Conservation (phyloP, 1,139 yeast species). For the Kazachstania sp. region DNA sequence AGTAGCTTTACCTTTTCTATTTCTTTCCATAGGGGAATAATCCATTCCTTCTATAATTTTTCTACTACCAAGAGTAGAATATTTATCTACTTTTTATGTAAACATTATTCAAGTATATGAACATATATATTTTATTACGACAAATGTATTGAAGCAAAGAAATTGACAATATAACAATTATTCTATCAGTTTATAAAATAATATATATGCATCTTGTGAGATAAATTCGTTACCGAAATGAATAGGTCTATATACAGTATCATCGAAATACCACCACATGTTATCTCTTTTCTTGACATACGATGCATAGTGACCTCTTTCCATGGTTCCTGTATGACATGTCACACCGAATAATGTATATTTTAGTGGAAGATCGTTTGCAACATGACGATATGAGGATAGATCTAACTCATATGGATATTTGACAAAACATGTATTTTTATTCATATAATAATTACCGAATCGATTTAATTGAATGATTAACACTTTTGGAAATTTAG, state of each 20-base stretch:
- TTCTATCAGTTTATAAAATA: constrained; percentile 42
- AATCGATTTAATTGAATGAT: constrained; percentile 76
- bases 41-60: too few species aligned
- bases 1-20: too few species aligned
- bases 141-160: not conserved
- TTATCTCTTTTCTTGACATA: constrained; percentile 56
- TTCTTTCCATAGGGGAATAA: too few species aligned
- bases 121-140: too few species aligned
- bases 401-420: constrained; percentile 48
- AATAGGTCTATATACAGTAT: constrained; percentile 21
- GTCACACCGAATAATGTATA: constrained; percentile 77
- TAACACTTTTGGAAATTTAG: constrained; percentile 61
- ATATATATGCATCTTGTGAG: constrained; percentile 58
- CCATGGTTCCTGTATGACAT: constrained; percentile 68
- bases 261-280: constrained; percentile 29
- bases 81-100: too few species aligned
- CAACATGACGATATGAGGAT: constrained; percentile 34
- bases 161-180: not conserved
- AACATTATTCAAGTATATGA: too few species aligned
- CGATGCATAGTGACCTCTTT: constrained; percentile 88
- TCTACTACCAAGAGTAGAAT: too few species aligned
- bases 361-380: constrained; percentile 19
- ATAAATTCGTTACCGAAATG: constrained; percentile 22
- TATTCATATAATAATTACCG: constrained; percentile 32
- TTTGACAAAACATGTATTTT: constrained; percentile 31